Base-by-base conservation (phyloP, 2,329 filamentous ascomycete species). In the Zopfia rhizophila region DNA sequence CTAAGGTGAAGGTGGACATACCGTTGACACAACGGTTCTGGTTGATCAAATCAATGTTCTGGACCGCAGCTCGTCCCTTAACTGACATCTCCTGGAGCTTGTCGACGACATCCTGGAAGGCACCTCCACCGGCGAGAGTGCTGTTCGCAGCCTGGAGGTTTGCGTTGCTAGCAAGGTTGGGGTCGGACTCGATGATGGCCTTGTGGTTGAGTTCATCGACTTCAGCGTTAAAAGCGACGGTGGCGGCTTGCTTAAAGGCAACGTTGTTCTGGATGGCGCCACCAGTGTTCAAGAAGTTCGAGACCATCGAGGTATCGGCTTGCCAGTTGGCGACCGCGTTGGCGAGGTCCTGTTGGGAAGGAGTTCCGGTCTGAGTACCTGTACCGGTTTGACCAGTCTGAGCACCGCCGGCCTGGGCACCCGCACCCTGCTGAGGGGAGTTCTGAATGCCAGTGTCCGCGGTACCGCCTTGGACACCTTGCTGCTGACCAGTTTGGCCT, bases 191-290 rank as follows among this genome's bases (percentile, higher is more conserved):
- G 39, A 70, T 67, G 45, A 67, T 64, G 32, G 65, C 67, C 56
- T 73, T 73, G 52, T 71, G 68, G 44, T 56, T 68, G 33, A 72
- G 63, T 51, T 72, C 69, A 33, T 72, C 69, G 14, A 70, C 66
- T 48, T 72, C 69, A 31, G 69, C 69, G 45, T 70, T 69, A 59
- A 58, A 69, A 12, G 69, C 69, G 11, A 69, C 68, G 7, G 60
- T 59, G 22, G 69, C 69, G 31, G 67, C 67, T 37, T 66, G 61
- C 55, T 68, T 70, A 61, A 72, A 72, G 6, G 56, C 53, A 11
- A 56, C 57, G 35, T 68, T 64, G 56, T 70, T 70, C 51, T 59
- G 55, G 42, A 69, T 69, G 53, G 41, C 57, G 12, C 50, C 44
- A 25, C 68, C 69, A 3, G 53, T 65, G 58, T 71, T 67, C 32